A percentile compares a stretch with the other conserved stretches of the same genome.
These are phyloP conservation scores for Daphne laureola DNA, from an alignment of 441 rosid genomes.

Conservation along the genomic window DNA sequence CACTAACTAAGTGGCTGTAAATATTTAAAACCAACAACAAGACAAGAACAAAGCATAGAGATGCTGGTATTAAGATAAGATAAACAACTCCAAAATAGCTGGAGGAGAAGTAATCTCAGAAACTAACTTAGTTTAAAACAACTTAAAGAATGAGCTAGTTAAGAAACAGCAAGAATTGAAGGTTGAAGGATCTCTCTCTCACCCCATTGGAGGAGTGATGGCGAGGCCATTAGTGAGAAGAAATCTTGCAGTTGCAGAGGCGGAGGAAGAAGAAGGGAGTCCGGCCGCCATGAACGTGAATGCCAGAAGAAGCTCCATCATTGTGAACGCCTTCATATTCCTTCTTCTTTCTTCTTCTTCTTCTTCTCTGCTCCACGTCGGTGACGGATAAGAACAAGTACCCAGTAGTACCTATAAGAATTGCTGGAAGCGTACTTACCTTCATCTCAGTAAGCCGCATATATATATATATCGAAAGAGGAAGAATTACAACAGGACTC, in stretches of 20 bases:
- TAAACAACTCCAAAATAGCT: not conserved
- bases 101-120: not conserved
- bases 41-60: not conserved
- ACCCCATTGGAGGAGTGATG: slow-evolving; percentile 85
- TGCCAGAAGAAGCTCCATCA: slow-evolving; percentile 4
- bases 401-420: too few relatives aligned
- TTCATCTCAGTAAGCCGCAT: too few relatives aligned
- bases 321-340: too few relatives aligned
- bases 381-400: too few relatives aligned
- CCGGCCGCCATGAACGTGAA: slow-evolving; percentile 18
- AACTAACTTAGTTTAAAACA: slow-evolving; percentile 2
- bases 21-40: not conserved
- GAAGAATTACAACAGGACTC: too few relatives aligned
- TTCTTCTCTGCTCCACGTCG: too few relatives aligned
- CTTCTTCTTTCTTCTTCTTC: too few relatives aligned
- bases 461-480: too few relatives aligned
- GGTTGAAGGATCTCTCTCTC: not conserved
- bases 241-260: slow-evolving; percentile 26
- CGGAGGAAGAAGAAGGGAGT: slow-evolving; percentile 19
- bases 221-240: slow-evolving; percentile 65
- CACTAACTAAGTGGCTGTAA: not conserved
- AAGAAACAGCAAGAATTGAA: not conserved
- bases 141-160: too few relatives aligned
- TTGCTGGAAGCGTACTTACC: too few relatives aligned
- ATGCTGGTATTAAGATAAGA: not conserved